Conservation (phyloP, 2,329 filamentous ascomycete species). For the Rhinocladiella similis region DNA sequence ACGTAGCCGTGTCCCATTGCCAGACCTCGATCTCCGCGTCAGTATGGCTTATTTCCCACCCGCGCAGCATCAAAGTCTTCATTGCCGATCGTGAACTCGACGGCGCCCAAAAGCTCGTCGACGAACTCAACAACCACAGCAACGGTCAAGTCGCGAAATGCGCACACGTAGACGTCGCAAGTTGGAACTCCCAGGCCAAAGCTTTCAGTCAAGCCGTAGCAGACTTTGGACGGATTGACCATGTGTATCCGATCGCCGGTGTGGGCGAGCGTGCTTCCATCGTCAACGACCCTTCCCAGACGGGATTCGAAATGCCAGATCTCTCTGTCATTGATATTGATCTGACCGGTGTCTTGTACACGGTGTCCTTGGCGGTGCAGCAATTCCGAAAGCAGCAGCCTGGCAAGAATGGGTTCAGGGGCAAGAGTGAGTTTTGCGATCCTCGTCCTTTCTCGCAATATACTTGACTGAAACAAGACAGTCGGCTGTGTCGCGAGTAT, state of each 20-base stretch:
- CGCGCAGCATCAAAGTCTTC: slow-evolving; percentile 31
- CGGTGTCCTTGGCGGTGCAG: slow-evolving; percentile 43
- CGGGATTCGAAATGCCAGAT: slow-evolving; percentile 40
- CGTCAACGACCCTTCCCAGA: slow-evolving; percentile 23
- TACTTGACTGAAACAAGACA: background rate
- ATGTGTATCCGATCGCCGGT: slow-evolving; percentile 43
- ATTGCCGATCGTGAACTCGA: slow-evolving; percentile 30
- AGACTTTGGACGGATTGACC: slow-evolving; percentile 39
- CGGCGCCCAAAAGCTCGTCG: slow-evolving; percentile 22
- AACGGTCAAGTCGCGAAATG: slow-evolving; percentile 13
- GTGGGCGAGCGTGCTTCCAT: slow-evolving; percentile 43
- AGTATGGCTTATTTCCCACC: slow-evolving; percentile 11
- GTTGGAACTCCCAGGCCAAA: slow-evolving; percentile 28
- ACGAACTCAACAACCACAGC: slow-evolving; percentile 26
- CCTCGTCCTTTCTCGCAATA: background rate
- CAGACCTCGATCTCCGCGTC: too few relatives aligned
- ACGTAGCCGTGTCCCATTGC: background rate
- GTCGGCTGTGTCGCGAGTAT: slow-evolving; percentile 38
- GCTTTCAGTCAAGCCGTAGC: slow-evolving; percentile 39
- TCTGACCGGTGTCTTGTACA: slow-evolving; percentile 45
- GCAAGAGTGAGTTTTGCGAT: slow-evolving; percentile 37
- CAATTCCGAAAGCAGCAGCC: slow-evolving; percentile 44
- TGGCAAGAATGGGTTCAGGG: slow-evolving; percentile 35
- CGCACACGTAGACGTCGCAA: slow-evolving; percentile 21
- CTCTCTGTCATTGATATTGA: slow-evolving; percentile 42